phyloP scores from a whole-genome alignment of 176 grass and related monocot genomes.

The Oryza punctata region DNA sequence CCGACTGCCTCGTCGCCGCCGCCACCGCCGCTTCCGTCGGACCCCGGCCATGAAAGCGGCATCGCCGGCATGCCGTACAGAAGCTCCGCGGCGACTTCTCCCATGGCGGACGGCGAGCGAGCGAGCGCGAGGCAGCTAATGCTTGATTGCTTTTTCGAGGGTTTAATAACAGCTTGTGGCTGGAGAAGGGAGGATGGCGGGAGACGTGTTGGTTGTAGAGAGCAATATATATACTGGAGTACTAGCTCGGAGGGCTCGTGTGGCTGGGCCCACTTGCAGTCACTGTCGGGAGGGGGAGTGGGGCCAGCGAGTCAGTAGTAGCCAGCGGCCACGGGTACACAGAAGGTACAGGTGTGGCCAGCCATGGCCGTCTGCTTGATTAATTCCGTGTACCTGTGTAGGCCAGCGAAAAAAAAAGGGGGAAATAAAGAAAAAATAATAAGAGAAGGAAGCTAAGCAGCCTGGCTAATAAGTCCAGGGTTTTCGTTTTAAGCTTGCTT shows the following conservation, averaged over 20 bases:
- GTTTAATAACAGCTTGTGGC: too few relatives aligned
- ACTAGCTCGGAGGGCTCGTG: not conserved
- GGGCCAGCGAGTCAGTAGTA: not conserved
- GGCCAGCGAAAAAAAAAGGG: not conserved
- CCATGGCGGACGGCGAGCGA: constrained; percentile 7
- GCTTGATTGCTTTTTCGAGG: too few relatives aligned
- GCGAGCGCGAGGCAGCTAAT: too few relatives aligned
- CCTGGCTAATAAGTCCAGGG: constrained; percentile 39
- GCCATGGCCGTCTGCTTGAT: constrained; percentile 32
- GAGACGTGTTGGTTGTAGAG: not conserved
- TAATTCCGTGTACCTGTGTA: constrained; percentile 42
- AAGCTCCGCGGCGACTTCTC: constrained; percentile 45
- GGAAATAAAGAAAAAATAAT: not conserved
- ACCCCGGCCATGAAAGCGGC: not conserved
- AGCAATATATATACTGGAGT: constrained; percentile 18
- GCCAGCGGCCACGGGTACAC: not conserved
- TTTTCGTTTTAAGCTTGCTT: constrained; percentile 9
- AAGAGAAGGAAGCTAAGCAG: not conserved
- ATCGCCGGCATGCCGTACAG: constrained; percentile 42
- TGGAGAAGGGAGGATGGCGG: not conserved
- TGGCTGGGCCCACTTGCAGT: not conserved
- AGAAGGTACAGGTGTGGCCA: not conserved
- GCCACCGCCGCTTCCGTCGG: not conserved
- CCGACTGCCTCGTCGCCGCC: not conserved
- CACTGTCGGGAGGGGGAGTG: not conserved